Conservation (phyloP, 352 stramenopile species). For the Pythium aphanidermatum region DNA sequence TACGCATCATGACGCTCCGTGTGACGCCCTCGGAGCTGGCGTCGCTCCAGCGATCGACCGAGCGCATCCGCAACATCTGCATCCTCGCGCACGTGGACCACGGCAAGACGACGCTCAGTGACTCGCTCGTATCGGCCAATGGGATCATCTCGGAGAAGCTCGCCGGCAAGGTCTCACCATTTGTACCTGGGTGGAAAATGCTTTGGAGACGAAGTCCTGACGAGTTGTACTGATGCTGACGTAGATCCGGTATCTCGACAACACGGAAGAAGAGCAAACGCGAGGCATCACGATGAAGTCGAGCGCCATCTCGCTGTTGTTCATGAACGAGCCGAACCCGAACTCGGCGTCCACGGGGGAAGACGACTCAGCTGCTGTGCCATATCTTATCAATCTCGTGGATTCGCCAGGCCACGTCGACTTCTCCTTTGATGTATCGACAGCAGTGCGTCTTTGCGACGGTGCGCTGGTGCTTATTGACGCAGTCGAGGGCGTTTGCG, state of each 20-base stretch:
- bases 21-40: slow-evolving; percentile 48
- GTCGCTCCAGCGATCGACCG: slow-evolving; percentile 59
- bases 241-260: slow-evolving; percentile 94
- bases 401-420: slow-evolving; percentile 95
- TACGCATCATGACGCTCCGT: slow-evolving; percentile 19
- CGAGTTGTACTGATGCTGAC: neutral
- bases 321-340: slow-evolving; percentile 48
- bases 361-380: slow-evolving; percentile 20
- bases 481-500: slow-evolving; percentile 94
- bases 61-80: slow-evolving; percentile 92
- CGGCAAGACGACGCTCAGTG: slow-evolving; percentile 88
- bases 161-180: slow-evolving; percentile 75
- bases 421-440: slow-evolving; percentile 95
- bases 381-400: slow-evolving; percentile 94
- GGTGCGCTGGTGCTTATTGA: slow-evolving; percentile 94
- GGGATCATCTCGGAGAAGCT: slow-evolving; percentile 97
- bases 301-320: slow-evolving; percentile 93
- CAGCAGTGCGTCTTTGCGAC: slow-evolving; percentile 93
- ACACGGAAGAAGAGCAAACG: slow-evolving; percentile 91
- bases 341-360: slow-evolving; percentile 6
- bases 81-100: slow-evolving; percentile 96
- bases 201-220: too few species aligned
- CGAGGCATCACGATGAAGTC: slow-evolving; percentile 98
- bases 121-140: slow-evolving; percentile 95
- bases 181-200: too few species aligned